Evolutionary conservation across 2,329 filamentous ascomycete genomes (phyloP), one percentile per base, ranked within the genome.

Genomic region (Hysterium pulicare): DNA sequence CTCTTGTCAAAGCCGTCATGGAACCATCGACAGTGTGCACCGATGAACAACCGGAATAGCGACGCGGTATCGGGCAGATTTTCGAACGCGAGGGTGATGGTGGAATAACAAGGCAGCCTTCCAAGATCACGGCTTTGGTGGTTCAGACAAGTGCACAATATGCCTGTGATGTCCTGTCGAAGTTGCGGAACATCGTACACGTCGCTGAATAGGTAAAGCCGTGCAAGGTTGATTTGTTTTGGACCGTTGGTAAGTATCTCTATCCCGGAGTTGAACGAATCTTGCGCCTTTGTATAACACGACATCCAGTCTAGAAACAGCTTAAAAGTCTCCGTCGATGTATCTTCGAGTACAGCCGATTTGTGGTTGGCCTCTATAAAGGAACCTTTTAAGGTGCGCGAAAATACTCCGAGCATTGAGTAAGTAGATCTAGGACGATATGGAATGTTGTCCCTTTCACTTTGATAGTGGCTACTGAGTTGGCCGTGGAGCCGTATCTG

Each of bases 141-240:
- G n/a, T n/a, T n/a, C n/a, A n/a, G n/a, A n/a, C n/a, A n/a, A n/a
- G n/a, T n/a, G n/a, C n/a, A n/a, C n/a, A 37, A 42, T 24, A 43
- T 51, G 3, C 47, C 11, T 13, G 15, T 41, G 3, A 33, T 23
- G 21, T n/a, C 24, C 9, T 17, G 16, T 20, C 35, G 3, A 33
- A 62, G 67, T 75, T 38, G 70, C 78, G 75, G 75, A 4, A 59
- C 63, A 10, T 67, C 71, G 3, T 81, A 80, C 56, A 66, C 69
- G 13, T 31, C 28, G 28, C 28, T 16, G 13, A 31, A n/a, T 11
- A n/a, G 16, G 8, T 31, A 31, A 16, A 31, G 28, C 5, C 16
- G 13, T 9, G 16, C 28, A 16, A 31, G 28, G 28, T 31, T 16
- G 28, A 31, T 31, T 16, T 31, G 13, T 9, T n/a, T 11, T n/a